phyloP scores from a whole-genome alignment of 352 stramenopile species.

The Aphanomyces astaci region DNA sequence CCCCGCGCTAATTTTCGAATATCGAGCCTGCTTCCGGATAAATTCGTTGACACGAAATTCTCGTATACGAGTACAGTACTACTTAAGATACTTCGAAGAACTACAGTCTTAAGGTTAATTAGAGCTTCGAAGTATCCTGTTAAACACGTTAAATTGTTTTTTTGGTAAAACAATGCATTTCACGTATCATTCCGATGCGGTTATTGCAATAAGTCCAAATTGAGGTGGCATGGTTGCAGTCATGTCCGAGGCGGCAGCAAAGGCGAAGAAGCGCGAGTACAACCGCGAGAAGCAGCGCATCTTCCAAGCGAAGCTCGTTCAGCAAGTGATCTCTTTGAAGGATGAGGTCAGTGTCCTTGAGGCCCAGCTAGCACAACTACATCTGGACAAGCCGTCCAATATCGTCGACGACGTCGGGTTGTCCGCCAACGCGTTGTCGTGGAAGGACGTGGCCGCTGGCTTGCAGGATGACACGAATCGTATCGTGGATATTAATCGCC shows the following conservation, averaged over 20 bases:
- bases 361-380: not conserved
- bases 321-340: constrained; percentile 3
- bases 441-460: constrained; percentile 8
- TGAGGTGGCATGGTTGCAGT: too few species aligned
- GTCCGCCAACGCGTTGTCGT: constrained; percentile 4
- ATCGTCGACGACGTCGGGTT: not conserved
- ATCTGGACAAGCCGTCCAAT: not conserved
- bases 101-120: too few species aligned
- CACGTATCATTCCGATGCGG: too few species aligned
- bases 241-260: too few species aligned
- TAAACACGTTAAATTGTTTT: too few species aligned
- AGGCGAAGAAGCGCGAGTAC: constrained; percentile 13
- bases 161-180: too few species aligned
- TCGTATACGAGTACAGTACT: too few species aligned
- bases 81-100: too few species aligned
- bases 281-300: constrained; percentile 9
- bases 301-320: constrained; percentile 9
- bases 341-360: not conserved
- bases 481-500: not conserved
- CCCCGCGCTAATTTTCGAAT: not conserved
- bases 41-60: too few species aligned
- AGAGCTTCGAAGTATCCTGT: too few species aligned
- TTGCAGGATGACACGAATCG: constrained; percentile 1
- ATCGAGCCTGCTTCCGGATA: too few species aligned
- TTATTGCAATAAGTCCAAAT: too few species aligned